phyloP scores from a whole-genome alignment of 805 yeast genomes.

The Metschnikowia hibisci region DNA sequence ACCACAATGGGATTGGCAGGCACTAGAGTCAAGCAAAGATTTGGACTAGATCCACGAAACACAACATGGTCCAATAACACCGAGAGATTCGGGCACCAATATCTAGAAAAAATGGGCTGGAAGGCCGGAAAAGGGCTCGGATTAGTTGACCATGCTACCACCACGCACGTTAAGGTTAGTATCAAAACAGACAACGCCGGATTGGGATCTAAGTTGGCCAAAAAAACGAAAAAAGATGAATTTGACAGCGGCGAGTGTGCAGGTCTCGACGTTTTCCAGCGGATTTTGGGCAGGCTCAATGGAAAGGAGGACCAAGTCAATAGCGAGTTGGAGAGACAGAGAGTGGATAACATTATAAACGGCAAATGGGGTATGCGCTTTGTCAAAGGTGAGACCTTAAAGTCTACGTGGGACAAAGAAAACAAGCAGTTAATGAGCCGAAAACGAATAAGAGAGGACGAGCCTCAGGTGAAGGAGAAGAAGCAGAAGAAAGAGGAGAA shows the following conservation, averaged over 20 bases:
- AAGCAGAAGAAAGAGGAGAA: constrained; percentile 1
- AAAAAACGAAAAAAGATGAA: constrained; percentile 57
- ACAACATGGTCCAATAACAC: constrained; percentile 91
- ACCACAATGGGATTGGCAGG: constrained; percentile 75
- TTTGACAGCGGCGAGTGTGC: constrained; percentile 80
- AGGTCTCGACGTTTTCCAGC: constrained; percentile 90
- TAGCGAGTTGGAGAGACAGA: constrained; percentile 63
- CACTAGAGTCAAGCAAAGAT: constrained; percentile 71
- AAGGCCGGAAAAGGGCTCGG: constrained; percentile 89
- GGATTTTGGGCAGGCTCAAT: constrained; percentile 81
- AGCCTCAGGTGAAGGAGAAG: constrained; percentile 12
- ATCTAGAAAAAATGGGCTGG: constrained; percentile 85
- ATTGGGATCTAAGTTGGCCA: constrained; percentile 76
- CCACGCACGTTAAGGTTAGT: constrained; percentile 77
- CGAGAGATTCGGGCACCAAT: constrained; percentile 81
- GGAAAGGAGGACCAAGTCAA: constrained; percentile 72
- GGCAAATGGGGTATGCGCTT: constrained; percentile 89
- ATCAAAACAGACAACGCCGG: constrained; percentile 83
- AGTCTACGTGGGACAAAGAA: constrained; percentile 80
- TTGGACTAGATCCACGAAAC: constrained; percentile 91
- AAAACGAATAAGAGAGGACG: constrained; percentile 17
- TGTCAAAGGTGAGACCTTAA: constrained; percentile 77
- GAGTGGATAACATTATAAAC: constrained; percentile 65
- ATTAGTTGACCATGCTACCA: constrained; percentile 56
- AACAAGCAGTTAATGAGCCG: constrained; percentile 21